Percentiles rank a stretch among this genome's conserved stretches.
Conservation (phyloP, 2,329 filamentous ascomycete genomes). For the Fusarium metavorans region DNA sequence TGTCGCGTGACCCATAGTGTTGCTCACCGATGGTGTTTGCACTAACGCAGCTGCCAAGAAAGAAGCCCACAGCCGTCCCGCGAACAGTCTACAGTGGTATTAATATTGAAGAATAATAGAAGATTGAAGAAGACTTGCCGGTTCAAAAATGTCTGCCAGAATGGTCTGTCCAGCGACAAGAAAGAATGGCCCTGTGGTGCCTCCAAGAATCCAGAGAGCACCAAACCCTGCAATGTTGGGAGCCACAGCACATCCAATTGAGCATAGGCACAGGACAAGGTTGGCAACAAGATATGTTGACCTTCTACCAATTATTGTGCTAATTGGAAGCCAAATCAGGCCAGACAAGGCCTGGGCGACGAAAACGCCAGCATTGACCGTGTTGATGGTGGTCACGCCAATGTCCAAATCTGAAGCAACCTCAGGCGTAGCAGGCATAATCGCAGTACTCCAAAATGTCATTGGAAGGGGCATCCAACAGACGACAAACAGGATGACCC, state of each 20-base stretch:
- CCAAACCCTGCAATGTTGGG: constrained; percentile 40
- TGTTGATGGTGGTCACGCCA: constrained; percentile 30
- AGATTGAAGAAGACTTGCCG: constrained; percentile 15
- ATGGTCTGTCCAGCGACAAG: constrained; percentile 44
- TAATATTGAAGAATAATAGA: neutral
- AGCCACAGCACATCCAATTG: constrained; percentile 35
- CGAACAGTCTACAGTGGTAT: constrained; percentile 30
- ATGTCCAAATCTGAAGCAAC: constrained; percentile 31
- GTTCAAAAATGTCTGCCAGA: constrained; percentile 43
- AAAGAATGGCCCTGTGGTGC: constrained; percentile 43
- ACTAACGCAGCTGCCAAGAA: constrained; percentile 42
- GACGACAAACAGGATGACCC: constrained; percentile 45
- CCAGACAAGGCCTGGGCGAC: constrained; percentile 41
- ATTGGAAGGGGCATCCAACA: constrained; percentile 46
- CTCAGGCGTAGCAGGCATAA: constrained; percentile 41
- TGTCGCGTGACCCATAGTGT: rapidly evolving
- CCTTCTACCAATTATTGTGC: constrained; percentile 40
- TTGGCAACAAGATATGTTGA: constrained; percentile 44
- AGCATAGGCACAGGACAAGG: constrained; percentile 34
- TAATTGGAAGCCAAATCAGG: constrained; percentile 42
- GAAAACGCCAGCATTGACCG: constrained; percentile 42
- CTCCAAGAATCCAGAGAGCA: constrained; percentile 40
- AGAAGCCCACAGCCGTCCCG: constrained; percentile 43
- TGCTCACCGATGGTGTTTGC: constrained; percentile 42
- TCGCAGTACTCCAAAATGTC: constrained; percentile 45